Evolutionary conservation across 176 grass and related monocot genomes (phyloP).

Genomic region (Alopecurus myosuroides): DNA sequence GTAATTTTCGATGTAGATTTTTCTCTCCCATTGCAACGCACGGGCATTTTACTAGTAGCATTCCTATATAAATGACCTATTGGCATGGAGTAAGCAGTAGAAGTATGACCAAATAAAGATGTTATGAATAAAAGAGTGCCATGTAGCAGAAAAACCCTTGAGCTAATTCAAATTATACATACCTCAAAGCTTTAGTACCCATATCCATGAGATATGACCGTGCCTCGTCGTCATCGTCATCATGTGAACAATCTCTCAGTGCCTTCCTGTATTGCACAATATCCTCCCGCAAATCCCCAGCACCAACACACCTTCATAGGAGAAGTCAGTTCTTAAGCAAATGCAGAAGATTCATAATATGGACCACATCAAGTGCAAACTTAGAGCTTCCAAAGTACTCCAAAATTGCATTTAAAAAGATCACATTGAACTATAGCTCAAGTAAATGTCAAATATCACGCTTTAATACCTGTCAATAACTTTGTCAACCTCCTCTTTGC

Average conservation of each 20-base stretch:
- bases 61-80: neutral
- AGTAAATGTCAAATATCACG: constrained; percentile 2
- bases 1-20: too few species aligned
- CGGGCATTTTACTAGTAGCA: too few species aligned
- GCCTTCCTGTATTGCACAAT: constrained; percentile 71
- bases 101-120: neutral
- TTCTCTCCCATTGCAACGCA: too few species aligned
- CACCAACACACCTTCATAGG: constrained; percentile 71
- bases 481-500: constrained; percentile 90
- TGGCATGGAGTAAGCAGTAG: neutral
- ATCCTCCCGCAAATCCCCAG: constrained; percentile 85
- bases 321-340: constrained; percentile 21
- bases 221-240: constrained; percentile 71
- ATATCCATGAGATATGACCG: constrained; percentile 78
- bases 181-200: constrained; percentile 97
- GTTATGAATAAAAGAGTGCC: neutral
- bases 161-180: constrained; percentile 31
- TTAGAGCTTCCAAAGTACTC: neutral
- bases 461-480: constrained; percentile 75
- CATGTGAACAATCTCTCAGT: constrained; percentile 61
- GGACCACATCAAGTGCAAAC: neutral
- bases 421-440: constrained; percentile 15
- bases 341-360: neutral
- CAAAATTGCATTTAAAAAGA: neutral
- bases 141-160: neutral